Conservation (phyloP, 768 basidiomycete species). For the Pisolithus marmoratus region DNA sequence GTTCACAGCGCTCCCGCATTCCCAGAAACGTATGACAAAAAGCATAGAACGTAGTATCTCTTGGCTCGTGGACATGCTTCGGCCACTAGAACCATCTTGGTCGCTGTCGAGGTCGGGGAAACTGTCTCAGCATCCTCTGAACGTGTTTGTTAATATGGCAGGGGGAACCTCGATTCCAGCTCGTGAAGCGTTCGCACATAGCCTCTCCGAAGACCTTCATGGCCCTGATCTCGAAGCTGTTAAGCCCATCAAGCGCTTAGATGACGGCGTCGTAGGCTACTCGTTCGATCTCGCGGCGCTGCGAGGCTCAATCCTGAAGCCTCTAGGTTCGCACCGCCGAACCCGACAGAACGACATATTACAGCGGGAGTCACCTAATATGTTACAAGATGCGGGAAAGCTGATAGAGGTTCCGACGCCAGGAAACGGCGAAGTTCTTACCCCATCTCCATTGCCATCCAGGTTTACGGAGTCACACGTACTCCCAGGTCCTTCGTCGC, state of each 20-base stretch:
- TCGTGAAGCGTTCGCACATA: conserved; percentile 56
- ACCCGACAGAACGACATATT: conserved; percentile 10
- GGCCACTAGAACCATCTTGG: conserved; percentile 14
- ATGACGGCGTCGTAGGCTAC: conserved; percentile 69
- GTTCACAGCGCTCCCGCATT: conserved; percentile 56
- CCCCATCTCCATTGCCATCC: not conserved
- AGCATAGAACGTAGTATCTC: conserved; percentile 61
- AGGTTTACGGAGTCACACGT: not conserved
- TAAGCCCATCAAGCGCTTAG: conserved; percentile 48
- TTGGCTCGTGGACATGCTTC: conserved; percentile 59
- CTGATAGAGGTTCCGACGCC: conserved; percentile 9
- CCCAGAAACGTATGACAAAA: conserved; percentile 75
- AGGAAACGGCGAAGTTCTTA: not conserved
- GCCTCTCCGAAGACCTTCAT: conserved; percentile 50
- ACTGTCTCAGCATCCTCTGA: conserved; percentile 23
- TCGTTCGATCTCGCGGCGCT: conserved; percentile 60
- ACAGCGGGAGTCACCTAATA: conserved; percentile 4
- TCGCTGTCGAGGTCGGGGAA: not conserved
- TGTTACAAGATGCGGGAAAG: conserved; percentile 11
- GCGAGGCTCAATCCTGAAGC: conserved; percentile 17
- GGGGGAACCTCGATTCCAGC: conserved; percentile 54
- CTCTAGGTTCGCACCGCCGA: conserved; percentile 13
- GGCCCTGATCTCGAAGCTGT: conserved; percentile 50
- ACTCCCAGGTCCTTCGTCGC: conserved; percentile 22
- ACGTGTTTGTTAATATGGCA: conserved; percentile 64